phyloP scores from a whole-genome alignment of 2,329 filamentous ascomycete species.

The Aspergillus arachidicola region DNA sequence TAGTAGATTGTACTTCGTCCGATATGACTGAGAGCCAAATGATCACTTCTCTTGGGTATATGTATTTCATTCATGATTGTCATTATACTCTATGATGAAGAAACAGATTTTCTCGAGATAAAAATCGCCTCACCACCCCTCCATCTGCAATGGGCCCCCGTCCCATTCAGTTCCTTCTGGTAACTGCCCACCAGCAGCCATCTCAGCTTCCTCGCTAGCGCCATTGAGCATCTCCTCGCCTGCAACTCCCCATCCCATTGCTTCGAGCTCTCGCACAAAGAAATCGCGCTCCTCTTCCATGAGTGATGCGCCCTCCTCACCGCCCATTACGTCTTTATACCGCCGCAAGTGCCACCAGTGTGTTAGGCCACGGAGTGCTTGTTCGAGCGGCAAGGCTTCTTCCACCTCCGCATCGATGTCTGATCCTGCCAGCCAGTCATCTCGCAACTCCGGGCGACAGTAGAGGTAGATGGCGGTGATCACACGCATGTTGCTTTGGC shows the following conservation, averaged over 20 bases:
- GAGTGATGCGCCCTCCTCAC: slow-evolving; percentile 53
- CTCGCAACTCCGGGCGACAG: slow-evolving; percentile 85
- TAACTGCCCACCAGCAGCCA: slow-evolving; percentile 27
- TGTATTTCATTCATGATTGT: background rate
- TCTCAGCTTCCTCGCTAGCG: slow-evolving; percentile 29
- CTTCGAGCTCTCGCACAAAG: slow-evolving; percentile 76
- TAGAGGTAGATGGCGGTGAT: slow-evolving; percentile 96
- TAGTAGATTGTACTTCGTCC: background rate
- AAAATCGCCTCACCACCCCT: slow-evolving; percentile 29
- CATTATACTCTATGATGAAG: background rate
- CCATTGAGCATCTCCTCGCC: slow-evolving; percentile 38
- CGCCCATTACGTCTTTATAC: slow-evolving; percentile 75
- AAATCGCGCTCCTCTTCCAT: slow-evolving; percentile 77
- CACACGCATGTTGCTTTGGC: slow-evolving; percentile 96
- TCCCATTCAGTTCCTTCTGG: slow-evolving; percentile 40
- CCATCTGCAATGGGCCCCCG: slow-evolving; percentile 38
- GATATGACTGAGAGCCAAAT: background rate
- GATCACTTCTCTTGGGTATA: slow-evolving; percentile 4
- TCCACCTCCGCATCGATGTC: slow-evolving; percentile 95
- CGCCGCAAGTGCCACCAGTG: slow-evolving; percentile 90
- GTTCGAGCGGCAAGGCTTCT: slow-evolving; percentile 86
- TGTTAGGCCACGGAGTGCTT: slow-evolving; percentile 83
- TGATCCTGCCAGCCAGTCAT: slow-evolving; percentile 89
- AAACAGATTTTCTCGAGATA: background rate
- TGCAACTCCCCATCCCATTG: slow-evolving; percentile 59